Base-by-base conservation (phyloP, 176 grass and related monocot genomes). In the Raddia distichophylla region DNA sequence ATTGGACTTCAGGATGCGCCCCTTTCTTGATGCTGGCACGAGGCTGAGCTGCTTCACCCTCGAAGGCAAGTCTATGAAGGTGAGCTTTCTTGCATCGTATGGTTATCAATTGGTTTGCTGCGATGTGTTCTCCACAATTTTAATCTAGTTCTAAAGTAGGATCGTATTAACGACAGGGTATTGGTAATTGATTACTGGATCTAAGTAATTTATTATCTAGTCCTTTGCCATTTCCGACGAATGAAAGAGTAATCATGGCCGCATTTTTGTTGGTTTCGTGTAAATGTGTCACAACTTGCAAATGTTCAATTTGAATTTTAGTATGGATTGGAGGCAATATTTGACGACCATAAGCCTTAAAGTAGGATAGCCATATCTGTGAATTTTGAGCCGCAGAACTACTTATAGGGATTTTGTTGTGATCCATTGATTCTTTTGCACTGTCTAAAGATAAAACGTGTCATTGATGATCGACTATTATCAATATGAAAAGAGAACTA, bases 1-100 rank as follows among this genome's bases (percentile, higher is more conserved):
- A 6, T 3, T 52, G 45, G 6, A 27, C 18, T 66, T 72, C 78
- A 71, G 15, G 15, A 10, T 82, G 18, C 66, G 78, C 43, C 60
- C 67, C 3, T 82, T 90, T 83, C 71, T 90, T 19, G 73, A 90
- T 81, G 83, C 78, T 82, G 79, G 60, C 60, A 44, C 34, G 45
- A 69, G 11, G 49, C 67, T 90, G 53, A 22, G 61, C 11, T 82
- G 65, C 73, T 82, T 89, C 65, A 81, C 56, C 15, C 87, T 89
- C 44, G 71, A 83, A 58, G 78, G 87, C 66, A n/a, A n/a, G n/a
- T 15, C 34, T 0, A 73, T 53, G 32, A 78, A 35, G 83, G 88
- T 90, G 59, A 82, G 73, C 3, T 86, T 59, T 77, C 46, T 71
- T 81, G 71, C 78, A 73, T 80, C 12, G 61, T 32, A 35, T 70